Base-by-base conservation (phyloP, 1,284 basidiomycete species). In the Pascua sp. region DNA sequence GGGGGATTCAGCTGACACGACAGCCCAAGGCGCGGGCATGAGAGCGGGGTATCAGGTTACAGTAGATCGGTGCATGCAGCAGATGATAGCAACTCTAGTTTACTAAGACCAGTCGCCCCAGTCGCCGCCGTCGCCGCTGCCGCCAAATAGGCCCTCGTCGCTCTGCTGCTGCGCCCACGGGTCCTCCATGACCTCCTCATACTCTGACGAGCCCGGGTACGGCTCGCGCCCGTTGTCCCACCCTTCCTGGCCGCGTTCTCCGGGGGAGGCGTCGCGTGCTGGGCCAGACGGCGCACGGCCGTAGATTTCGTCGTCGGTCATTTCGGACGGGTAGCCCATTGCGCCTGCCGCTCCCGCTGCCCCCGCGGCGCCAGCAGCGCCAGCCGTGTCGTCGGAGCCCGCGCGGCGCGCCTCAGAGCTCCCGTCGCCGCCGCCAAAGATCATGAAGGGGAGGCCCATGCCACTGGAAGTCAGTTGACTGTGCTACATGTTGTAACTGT, bases 371-470 rank as follows among this genome's bases (percentile, higher is more conserved):
- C 67, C 70, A 8, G 61, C 69, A 7, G 63, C 69, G 15, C 57
- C 61, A 0, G 57, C 65, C 16, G 51, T 59, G 13, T 44, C 61
- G 10, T 47, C 63, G 8, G 50, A 44, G 39, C 60, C 69, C 7
- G 56, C 57, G 16, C 39, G 42, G 15, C 53, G 47, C 2, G 61
- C 62, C 24, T 66, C 67, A n/a, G 60, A 55, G 24, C 59, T 53
- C 5, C 71, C 73, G 51, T 69, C 73, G 11, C 72, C 72, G 12
- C 73, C 71, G 18, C 76, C 75, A 70, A 71, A 77, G 47, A 76
- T 60, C 42, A 76, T 65, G 68, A 78, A 73, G 5, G 76, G 76
- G 61, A 78, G 67, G 17, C 72, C 72, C 61, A 76, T 67, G n/a
- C 75, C 75, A 38, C 75, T 73, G 53, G 3, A 32, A 12, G 50